phyloP scores from a whole-genome alignment of 495 filamentous ascomycete genomes.

The Penicillium chermesinum region DNA sequence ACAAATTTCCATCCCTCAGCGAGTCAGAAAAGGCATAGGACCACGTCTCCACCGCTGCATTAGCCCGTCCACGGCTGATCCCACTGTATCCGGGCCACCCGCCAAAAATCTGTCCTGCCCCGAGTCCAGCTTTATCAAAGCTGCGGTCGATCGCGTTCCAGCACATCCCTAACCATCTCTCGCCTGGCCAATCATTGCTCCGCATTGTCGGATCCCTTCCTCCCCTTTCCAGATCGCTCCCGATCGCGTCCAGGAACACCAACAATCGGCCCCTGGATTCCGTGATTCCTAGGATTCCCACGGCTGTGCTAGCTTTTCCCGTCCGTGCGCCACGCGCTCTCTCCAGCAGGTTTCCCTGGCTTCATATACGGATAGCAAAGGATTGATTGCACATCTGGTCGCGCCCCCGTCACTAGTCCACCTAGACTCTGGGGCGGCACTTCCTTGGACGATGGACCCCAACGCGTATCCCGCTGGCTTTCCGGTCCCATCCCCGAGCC shows the following conservation, averaged over 20 bases:
- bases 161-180: slow-evolving; percentile 13
- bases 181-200: slow-evolving; percentile 21
- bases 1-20: background rate
- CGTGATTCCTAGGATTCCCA: slow-evolving; percentile 2
- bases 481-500: slow-evolving; percentile 37
- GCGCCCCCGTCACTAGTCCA: no score
- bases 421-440: no score
- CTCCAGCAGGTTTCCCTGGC: slow-evolving; percentile 9
- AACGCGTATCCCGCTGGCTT: slow-evolving; percentile 40
- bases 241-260: background rate
- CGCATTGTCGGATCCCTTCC: slow-evolving; percentile 8
- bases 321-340: slow-evolving; percentile 22
- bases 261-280: slow-evolving; percentile 23
- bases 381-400: background rate
- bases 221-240: slow-evolving; percentile 5
- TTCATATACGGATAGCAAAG: background rate
- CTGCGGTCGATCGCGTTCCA: slow-evolving; percentile 19
- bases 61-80: slow-evolving; percentile 35
- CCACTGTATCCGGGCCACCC: slow-evolving; percentile 26
- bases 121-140: slow-evolving; percentile 16
- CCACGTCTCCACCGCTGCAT: slow-evolving; percentile 22
- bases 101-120: slow-evolving; percentile 29
- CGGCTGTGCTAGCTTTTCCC: slow-evolving; percentile 5
- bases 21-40: no score
- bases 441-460: slow-evolving; percentile 36